Conservation (phyloP, 371 early-diverging fungal genomes). For the Mucor sp. region DNA sequence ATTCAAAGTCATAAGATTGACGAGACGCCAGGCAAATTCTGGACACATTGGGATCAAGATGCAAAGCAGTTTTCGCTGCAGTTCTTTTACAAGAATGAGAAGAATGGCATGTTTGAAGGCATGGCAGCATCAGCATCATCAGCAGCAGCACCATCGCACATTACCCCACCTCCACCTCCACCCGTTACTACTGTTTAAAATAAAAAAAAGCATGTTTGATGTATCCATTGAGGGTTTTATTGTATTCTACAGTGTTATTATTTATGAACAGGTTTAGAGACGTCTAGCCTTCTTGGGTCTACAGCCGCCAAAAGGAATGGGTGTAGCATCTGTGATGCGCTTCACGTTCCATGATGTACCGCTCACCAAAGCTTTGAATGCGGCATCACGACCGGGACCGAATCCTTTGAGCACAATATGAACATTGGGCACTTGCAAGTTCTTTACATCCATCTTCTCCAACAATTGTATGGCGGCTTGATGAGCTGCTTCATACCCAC, state of each 20-base stretch:
- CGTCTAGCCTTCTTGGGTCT: slow-evolving; percentile 90
- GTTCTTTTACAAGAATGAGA: slow-evolving; percentile 71
- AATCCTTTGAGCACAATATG: slow-evolving; percentile 89
- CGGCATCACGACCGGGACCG: slow-evolving; percentile 93
- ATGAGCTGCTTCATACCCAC: slow-evolving; percentile 92
- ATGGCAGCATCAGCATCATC: slow-evolving; percentile 9
- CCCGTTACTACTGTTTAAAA: slow-evolving; percentile 20
- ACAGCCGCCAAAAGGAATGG: slow-evolving; percentile 94
- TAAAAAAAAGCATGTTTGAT: not conserved
- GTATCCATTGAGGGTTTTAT: not conserved
- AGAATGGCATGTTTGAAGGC: slow-evolving; percentile 31
- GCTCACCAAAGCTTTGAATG: slow-evolving; percentile 79
- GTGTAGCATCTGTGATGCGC: slow-evolving; percentile 86
- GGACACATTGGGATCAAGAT: slow-evolving; percentile 95
- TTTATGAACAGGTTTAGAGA: slow-evolving; percentile 49
- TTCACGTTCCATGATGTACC: slow-evolving; percentile 68
- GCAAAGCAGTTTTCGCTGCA: slow-evolving; percentile 87
- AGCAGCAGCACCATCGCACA: slow-evolving; percentile 12
- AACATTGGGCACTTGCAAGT: slow-evolving; percentile 62
- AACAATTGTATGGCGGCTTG: slow-evolving; percentile 83
- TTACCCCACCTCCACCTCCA: slow-evolving; percentile 15
- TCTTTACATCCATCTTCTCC: slow-evolving; percentile 66
- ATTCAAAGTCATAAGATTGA: slow-evolving; percentile 93
- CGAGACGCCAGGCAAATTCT: slow-evolving; percentile 79
- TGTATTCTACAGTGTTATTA: not conserved